phyloP scores from a whole-genome alignment of 352 stramenopile genomes.

The Detonula confervacea region DNA sequence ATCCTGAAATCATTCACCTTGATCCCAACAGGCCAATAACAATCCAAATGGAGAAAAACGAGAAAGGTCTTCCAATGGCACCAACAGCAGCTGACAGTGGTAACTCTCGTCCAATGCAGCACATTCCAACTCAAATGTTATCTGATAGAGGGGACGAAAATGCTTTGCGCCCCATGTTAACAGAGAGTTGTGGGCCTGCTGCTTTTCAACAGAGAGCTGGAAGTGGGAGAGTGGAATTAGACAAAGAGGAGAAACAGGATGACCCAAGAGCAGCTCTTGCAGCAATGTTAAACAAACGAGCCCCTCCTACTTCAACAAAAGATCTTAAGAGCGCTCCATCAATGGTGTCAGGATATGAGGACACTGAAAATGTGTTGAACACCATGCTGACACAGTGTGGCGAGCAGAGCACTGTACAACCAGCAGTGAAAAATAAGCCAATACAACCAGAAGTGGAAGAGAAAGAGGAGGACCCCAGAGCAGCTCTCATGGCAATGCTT shows the following conservation, averaged over 20 bases:
- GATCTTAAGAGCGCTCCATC: not conserved
- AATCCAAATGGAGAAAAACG: conserved; percentile 51
- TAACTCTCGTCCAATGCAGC: not conserved
- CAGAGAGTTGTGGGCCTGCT: too few relatives aligned
- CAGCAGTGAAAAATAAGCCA: not conserved
- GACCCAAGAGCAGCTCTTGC: conserved; percentile 5
- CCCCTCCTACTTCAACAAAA: not conserved
- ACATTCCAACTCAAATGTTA: too few relatives aligned
- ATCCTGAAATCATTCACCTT: conserved; percentile 80
- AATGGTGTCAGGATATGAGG: not conserved
- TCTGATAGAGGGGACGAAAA: too few relatives aligned
- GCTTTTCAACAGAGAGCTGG: too few relatives aligned
- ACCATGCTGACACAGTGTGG: not conserved
- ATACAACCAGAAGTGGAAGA: not conserved
- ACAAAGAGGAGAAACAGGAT: not conserved
- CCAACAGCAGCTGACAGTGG: too few relatives aligned
- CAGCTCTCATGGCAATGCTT: conserved; percentile 26
- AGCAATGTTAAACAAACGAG: conserved; percentile 19
- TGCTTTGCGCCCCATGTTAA: too few relatives aligned
- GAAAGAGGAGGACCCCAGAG: conserved; percentile 30
- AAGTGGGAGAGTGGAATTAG: conserved; percentile 27
- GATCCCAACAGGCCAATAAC: conserved; percentile 66
- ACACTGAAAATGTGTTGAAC: not conserved
- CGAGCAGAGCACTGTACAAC: not conserved
- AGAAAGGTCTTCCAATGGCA: conserved; percentile 38